phyloP scores from a whole-genome alignment of 2,329 filamentous ascomycete genomes.

The Phaeosphaeria sp. region DNA sequence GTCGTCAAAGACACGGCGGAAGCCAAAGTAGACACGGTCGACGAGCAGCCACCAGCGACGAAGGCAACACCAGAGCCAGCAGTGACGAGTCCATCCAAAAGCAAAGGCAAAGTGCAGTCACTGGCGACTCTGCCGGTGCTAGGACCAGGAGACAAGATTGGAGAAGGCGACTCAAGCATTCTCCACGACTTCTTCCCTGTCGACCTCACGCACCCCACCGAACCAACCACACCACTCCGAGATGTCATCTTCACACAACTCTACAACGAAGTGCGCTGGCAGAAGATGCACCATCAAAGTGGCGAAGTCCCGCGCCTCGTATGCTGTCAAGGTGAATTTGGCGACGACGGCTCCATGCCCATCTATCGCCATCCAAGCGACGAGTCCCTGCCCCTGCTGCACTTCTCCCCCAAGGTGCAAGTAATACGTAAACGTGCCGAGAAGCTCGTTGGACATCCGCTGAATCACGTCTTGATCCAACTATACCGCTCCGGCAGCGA shows the following conservation, averaged over 20 bases:
- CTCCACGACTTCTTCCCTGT: conserved; percentile 71
- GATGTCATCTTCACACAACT: conserved; percentile 72
- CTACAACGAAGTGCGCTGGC: conserved; percentile 80
- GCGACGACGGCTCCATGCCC: conserved; percentile 75
- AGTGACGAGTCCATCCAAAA: conserved; percentile 6
- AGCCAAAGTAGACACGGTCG: background rate
- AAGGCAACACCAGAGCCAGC: background rate
- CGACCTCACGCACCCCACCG: conserved; percentile 29
- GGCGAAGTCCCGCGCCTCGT: conserved; percentile 91
- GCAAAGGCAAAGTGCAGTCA: conserved; percentile 45
- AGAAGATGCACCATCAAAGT: conserved; percentile 89
- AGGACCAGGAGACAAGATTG: conserved; percentile 65
- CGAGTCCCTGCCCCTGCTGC: conserved; percentile 77
- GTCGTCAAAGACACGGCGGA: background rate
- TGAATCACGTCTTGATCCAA: conserved; percentile 95
- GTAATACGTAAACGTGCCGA: conserved; percentile 74
- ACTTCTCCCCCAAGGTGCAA: conserved; percentile 77
- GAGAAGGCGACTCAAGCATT: conserved; percentile 82
- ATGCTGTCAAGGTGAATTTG: conserved; percentile 80
- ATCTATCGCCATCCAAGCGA: conserved; percentile 96
- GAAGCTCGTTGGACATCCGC: conserved; percentile 72
- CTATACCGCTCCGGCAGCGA: conserved; percentile 88
- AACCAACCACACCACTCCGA: conserved; percentile 52
- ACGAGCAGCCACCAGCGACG: background rate
- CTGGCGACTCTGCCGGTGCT: conserved; percentile 49